Conservation (phyloP, 129 eudicot genomes). For the Sambucus nigra region DNA sequence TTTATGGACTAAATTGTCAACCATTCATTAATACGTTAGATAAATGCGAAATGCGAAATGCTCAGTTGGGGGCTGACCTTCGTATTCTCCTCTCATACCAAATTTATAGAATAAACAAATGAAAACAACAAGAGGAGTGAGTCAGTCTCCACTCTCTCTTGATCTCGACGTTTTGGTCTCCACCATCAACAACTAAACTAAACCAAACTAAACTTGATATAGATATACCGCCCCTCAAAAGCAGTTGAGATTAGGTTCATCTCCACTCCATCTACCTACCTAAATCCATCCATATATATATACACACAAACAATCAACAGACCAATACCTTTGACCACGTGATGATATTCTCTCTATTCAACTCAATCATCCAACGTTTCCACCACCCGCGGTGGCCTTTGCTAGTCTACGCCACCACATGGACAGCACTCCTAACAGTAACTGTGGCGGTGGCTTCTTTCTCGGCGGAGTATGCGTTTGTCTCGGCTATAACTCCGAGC, state of each 20-base stretch:
- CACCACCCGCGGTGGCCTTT: slow-evolving; percentile 39
- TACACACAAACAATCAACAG: neutral
- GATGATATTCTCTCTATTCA: slow-evolving; percentile 23
- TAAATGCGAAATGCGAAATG: no score
- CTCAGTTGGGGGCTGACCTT: no score
- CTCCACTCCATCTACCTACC: neutral
- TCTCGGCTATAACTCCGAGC: slow-evolving; percentile 43
- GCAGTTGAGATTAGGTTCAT: slow-evolving; percentile 31
- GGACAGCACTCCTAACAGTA: slow-evolving; percentile 53
- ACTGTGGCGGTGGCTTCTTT: slow-evolving; percentile 55
- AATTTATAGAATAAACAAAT: neutral
- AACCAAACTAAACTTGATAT: no score
- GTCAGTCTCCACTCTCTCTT: neutral
- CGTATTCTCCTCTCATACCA: neutral
- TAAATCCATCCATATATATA: neutral
- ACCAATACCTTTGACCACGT: neutral
- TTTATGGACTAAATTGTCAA: no score
- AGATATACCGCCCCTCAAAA: slow-evolving; percentile 5
- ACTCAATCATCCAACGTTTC: slow-evolving; percentile 28
- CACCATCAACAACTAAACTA: slow-evolving; percentile 10
- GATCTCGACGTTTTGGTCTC: neutral
- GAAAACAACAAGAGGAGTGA: neutral
- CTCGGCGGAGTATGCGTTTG: slow-evolving; percentile 49
- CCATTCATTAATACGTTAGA: no score
- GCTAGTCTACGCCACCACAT: slow-evolving; percentile 46